Conservation (phyloP, 202 grass and related monocot genomes). For the Dendrocalamus latiflorus region DNA sequence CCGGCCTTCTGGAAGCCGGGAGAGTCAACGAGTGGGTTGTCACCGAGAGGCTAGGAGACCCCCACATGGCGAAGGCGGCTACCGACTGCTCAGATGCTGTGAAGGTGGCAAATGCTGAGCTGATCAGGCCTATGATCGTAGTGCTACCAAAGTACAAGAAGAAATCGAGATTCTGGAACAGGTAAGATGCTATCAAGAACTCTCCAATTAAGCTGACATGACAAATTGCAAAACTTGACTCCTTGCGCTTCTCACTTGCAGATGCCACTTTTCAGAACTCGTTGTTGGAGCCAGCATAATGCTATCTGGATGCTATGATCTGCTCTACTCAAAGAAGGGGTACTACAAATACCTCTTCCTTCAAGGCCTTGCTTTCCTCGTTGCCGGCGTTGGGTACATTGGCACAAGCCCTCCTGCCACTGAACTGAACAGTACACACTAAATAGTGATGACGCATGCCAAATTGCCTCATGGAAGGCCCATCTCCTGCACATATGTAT, state of each 20-base stretch:
- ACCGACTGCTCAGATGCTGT: slow-evolving; percentile 33
- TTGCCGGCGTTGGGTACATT: slow-evolving; percentile 57
- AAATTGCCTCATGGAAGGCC: neutral
- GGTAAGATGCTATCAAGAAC: slow-evolving; percentile 26
- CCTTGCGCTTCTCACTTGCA: neutral
- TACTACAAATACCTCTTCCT: slow-evolving; percentile 63
- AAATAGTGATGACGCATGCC: neutral
- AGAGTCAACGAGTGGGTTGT: neutral
- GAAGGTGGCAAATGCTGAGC: slow-evolving; percentile 43
- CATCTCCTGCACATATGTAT: slow-evolving; percentile 16
- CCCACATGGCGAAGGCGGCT: slow-evolving; percentile 50
- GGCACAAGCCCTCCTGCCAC: slow-evolving; percentile 43
- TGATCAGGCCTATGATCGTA: slow-evolving; percentile 34
- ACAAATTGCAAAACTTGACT: neutral
- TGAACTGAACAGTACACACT: neutral
- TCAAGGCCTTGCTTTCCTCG: slow-evolving; percentile 63
- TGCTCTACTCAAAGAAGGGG: slow-evolving; percentile 47
- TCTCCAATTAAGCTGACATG: neutral
- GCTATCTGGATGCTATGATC: slow-evolving; percentile 58
- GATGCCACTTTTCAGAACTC: slow-evolving; percentile 54
- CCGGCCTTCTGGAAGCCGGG: slow-evolving; percentile 58
- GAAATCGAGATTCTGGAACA: slow-evolving; percentile 46
- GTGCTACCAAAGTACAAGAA: slow-evolving; percentile 42
- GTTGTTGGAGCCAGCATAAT: slow-evolving; percentile 48
- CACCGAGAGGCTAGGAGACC: slow-evolving; percentile 67